These are phyloP conservation scores for Solanum sparsipilum DNA, from an alignment of 257 asterid genomes.

Conservation along the genomic window DNA sequence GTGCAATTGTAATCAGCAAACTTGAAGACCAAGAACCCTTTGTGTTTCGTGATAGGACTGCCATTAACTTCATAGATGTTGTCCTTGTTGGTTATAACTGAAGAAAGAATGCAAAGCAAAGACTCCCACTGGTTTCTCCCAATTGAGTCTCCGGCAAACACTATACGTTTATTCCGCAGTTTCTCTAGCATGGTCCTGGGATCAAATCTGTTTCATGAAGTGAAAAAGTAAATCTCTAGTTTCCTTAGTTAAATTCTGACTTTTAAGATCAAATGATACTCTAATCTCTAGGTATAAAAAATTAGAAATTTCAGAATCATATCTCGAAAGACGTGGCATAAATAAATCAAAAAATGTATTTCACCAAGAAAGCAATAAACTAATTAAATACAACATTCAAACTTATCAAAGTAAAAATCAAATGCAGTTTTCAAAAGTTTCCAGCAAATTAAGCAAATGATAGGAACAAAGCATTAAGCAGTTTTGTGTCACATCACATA, in stretches of 20 bases:
- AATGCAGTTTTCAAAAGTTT: neutral
- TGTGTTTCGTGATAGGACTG: conserved; percentile 88
- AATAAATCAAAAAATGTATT: neutral
- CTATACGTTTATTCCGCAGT: conserved; percentile 66
- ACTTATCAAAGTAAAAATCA: neutral
- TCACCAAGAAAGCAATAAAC: neutral
- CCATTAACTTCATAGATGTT: conserved; percentile 75
- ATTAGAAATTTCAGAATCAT: neutral
- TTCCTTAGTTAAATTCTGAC: neutral
- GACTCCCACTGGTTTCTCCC: conserved; percentile 99
- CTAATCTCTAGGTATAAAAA: neutral
- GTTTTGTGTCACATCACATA: neutral
- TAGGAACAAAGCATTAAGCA: neutral
- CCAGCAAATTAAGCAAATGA: neutral
- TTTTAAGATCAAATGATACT: neutral
- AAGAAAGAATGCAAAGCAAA: conserved; percentile 80
- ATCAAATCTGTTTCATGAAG: conserved; percentile 45
- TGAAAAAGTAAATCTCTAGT: neutral
- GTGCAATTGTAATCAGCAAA: conserved; percentile 79
- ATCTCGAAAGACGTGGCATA: neutral
- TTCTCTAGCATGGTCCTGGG: conserved; percentile 66
- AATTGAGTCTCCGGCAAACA: conserved; percentile 89
- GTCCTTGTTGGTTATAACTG: conserved; percentile 43
- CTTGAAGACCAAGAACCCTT: conserved; percentile 71
- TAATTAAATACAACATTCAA: neutral